Evolutionary conservation across 257 asterid genomes (phyloP), one percentile per base, ranked within the genome.

Genomic region (Solanum gandarillasii): DNA sequence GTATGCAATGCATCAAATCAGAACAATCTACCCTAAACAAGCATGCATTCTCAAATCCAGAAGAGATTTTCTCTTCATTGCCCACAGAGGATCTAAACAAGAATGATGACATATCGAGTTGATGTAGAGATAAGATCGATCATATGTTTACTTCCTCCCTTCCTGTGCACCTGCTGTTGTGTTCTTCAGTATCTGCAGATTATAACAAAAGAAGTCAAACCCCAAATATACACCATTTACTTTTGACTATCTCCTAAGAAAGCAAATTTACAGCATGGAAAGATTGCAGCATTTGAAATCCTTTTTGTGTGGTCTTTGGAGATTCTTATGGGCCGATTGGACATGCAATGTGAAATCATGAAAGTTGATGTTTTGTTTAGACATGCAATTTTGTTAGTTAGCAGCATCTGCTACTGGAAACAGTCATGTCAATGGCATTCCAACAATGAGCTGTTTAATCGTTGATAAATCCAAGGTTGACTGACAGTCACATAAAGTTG

Each of bases 101-200:
- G 68, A 46, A 46, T 46, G 25, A 43, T 78, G n/a, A 46, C 41
- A 81, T 81, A 29, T 81, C 27, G 68, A 81, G 65, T n/a, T 14
- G 21, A 41, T 41, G n/a, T 43, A 79, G 18, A 14, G 29, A 31
- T 29, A 31, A 29, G 13, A 41, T 8, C 67, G 9, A 81, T 81
- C 68, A 18, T 29, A 81, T 18, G 60, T 81, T 87, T 89, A 93
- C 83, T 93, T 91, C 83, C 93, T 85, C 81, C 93, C 93, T 31
- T 93, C 95, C 48, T 90, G 91, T 20, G 92, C 87, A 25, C 95
- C 92, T 2, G 90, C 93, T 5, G 95, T 91, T n/a, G 95, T 93
- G 87, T 93, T 93, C 92, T 93, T 93, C 93, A 93, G 32, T 86
- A 93, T 93, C 95, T 93, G 94, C 72, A 86, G 65, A 86, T 27